Conservation (phyloP, 164 flowering plant genomes). For the Kingdonia uniflora region DNA sequence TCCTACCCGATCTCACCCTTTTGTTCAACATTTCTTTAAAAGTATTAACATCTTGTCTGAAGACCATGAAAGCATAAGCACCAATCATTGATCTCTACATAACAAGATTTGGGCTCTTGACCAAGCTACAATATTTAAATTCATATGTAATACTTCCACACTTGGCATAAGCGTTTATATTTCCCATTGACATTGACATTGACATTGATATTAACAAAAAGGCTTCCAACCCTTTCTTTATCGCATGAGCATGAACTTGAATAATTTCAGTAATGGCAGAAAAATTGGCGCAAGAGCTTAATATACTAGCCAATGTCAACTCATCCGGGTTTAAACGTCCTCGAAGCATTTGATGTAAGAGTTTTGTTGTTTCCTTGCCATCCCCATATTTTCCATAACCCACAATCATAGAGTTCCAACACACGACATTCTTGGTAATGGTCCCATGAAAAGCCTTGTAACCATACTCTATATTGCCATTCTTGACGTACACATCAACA, state of each 20-base stretch:
- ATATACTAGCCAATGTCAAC: constrained; percentile 43
- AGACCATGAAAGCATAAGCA: constrained; percentile 51
- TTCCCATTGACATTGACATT: constrained; percentile 37
- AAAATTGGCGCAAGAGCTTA: constrained; percentile 49
- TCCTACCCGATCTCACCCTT: constrained; percentile 37
- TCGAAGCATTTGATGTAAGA: constrained; percentile 34
- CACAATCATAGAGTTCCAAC: constrained; percentile 67
- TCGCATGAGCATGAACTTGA: constrained; percentile 36
- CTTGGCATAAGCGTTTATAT: constrained; percentile 55
- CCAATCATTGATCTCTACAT: constrained; percentile 54
- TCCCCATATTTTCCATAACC: constrained; percentile 51
- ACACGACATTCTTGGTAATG: constrained; percentile 32
- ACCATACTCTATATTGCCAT: constrained; percentile 29
- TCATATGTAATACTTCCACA: constrained; percentile 39
- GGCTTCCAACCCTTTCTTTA: constrained; percentile 29
- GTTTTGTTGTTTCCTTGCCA: constrained; percentile 41
- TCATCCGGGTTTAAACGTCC: constrained; percentile 42
- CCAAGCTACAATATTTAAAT: constrained; percentile 22
- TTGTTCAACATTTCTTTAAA: constrained; percentile 40
- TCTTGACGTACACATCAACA: constrained; percentile 57
- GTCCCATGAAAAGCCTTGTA: constrained; percentile 43
- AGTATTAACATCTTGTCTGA: constrained; percentile 23
- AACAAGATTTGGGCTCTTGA: constrained; percentile 33
- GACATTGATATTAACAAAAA: too few relatives aligned
- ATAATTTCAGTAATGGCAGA: constrained; percentile 27